These are phyloP conservation scores for Epichloe bromicola DNA, from an alignment of 2,329 filamentous ascomycete species.

Conservation along the genomic window DNA sequence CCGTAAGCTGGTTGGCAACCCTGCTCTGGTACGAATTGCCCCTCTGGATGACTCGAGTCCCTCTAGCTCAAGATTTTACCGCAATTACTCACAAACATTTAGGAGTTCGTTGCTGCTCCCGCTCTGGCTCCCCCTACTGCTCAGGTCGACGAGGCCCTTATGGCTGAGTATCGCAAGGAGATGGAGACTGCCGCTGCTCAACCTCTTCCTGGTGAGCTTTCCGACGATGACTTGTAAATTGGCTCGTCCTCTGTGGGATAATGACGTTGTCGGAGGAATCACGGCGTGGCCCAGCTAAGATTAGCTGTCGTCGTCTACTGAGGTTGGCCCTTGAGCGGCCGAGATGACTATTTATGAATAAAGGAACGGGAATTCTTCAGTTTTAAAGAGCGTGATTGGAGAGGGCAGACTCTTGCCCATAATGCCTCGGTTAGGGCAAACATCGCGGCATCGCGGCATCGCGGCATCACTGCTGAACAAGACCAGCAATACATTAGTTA, in stretches of 20 bases:
- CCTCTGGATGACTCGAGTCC: neutral
- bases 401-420: conserved; percentile 18
- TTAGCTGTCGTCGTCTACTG: conserved; percentile 8
- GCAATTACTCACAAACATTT: conserved; percentile 15
- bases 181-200: conserved; percentile 67
- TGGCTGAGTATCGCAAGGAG: conserved; percentile 75
- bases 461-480: conserved; percentile 18
- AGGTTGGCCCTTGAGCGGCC: conserved; percentile 19
- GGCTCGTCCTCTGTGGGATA: conserved; percentile 10
- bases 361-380: conserved; percentile 18
- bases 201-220: conserved; percentile 92
- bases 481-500: conserved; percentile 22
- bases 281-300: conserved; percentile 13
- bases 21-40: conserved; percentile 22
- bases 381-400: conserved; percentile 25
- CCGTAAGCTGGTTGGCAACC: conserved; percentile 94
- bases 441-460: conserved; percentile 19
- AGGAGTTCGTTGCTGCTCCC: conserved; percentile 95
- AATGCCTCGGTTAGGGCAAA: conserved; percentile 19
- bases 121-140: conserved; percentile 91
- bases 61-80: neutral
- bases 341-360: conserved; percentile 27
- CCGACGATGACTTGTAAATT: conserved; percentile 54
- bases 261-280: conserved; percentile 10
- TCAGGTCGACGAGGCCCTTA: conserved; percentile 69